Evolutionary conservation across 495 filamentous ascomycete species (phyloP).

Genomic region (Penicillium lagena): DNA sequence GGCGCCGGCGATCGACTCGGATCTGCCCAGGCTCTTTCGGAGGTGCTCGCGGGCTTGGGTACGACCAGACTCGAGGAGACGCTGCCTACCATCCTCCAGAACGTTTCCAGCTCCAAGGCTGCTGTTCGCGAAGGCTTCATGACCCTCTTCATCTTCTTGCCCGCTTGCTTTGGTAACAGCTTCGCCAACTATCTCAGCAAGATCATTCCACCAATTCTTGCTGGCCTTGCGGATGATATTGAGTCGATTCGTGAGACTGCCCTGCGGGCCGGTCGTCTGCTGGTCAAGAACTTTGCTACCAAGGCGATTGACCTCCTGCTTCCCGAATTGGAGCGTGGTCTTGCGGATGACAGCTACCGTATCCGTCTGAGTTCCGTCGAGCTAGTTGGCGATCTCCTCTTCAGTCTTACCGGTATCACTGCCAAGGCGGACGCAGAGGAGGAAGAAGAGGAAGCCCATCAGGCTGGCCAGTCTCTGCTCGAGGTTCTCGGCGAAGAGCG

Average conservation of each 20-base stretch:
- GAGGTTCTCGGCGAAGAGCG: conserved; percentile 94
- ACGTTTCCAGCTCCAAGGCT: conserved; percentile 85
- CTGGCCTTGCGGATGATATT: conserved; percentile 90
- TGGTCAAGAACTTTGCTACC: conserved; percentile 97
- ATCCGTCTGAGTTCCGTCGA: conserved; percentile 97
- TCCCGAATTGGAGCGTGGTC: conserved; percentile 88
- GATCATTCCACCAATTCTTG: conserved; percentile 93
- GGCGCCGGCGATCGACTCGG: conserved; percentile 92
- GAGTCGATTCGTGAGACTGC: conserved; percentile 94
- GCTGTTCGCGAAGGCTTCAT: conserved; percentile 96
- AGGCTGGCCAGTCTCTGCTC: conserved; percentile 83
- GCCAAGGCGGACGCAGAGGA: conserved; percentile 76
- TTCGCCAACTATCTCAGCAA: conserved; percentile 92
- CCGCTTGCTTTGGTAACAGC: conserved; percentile 97
- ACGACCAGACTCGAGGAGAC: conserved; percentile 92
- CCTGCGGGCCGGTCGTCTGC: conserved; percentile 80
- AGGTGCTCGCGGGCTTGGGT: conserved; percentile 91
- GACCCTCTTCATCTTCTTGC: conserved; percentile 98
- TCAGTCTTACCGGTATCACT: conserved; percentile 94
- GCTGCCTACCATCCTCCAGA: conserved; percentile 91
- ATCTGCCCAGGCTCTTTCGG: conserved; percentile 93
- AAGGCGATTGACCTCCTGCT: conserved; percentile 89
- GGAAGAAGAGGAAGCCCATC: conserved; percentile 68
- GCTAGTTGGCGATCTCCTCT: conserved; percentile 91
- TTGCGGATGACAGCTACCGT: conserved; percentile 92